Conservation (phyloP, 2,329 filamentous ascomycete species). For the Paradendryphiella salina region DNA sequence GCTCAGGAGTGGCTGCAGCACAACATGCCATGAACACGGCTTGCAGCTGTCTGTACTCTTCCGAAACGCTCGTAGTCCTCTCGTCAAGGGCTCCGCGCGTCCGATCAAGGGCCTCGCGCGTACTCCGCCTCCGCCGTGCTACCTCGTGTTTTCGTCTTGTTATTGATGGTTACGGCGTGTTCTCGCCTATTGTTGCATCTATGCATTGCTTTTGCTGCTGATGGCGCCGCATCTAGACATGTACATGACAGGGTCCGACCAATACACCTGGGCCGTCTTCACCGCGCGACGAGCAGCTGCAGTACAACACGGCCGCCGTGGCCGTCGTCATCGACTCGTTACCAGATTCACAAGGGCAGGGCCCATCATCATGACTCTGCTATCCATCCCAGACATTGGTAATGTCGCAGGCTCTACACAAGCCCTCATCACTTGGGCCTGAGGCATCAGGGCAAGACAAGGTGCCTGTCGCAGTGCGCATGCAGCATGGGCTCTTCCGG, state of each 20-base stretch:
- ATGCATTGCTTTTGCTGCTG: neutral
- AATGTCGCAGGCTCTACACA: neutral
- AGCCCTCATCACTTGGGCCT: neutral
- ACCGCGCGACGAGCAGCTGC: neutral
- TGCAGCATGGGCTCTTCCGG: conserved; percentile 1
- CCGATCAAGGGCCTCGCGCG: conserved; percentile 39
- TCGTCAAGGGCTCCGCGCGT: conserved; percentile 35
- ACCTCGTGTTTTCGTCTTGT: conserved; percentile 19
- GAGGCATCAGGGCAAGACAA: neutral
- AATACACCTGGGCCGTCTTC: conserved; percentile 1
- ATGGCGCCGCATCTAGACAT: neutral
- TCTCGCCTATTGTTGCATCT: conserved; percentile 7
- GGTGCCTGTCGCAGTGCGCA: neutral
- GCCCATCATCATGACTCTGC: neutral
- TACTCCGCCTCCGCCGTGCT: conserved; percentile 31
- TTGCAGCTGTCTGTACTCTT: conserved; percentile 29
- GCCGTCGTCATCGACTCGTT: neutral
- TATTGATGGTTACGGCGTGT: conserved; percentile 22
- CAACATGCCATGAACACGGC: conserved; percentile 17
- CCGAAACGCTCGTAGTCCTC: conserved; percentile 38
- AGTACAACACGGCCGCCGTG: no score
- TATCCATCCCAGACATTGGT: neutral
- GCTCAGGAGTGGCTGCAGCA: conserved; percentile 19
- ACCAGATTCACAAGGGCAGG: neutral
- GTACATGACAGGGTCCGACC: no score